Conservation (phyloP, 352 stramenopile genomes). For the Globisporangium heterothallicum region DNA sequence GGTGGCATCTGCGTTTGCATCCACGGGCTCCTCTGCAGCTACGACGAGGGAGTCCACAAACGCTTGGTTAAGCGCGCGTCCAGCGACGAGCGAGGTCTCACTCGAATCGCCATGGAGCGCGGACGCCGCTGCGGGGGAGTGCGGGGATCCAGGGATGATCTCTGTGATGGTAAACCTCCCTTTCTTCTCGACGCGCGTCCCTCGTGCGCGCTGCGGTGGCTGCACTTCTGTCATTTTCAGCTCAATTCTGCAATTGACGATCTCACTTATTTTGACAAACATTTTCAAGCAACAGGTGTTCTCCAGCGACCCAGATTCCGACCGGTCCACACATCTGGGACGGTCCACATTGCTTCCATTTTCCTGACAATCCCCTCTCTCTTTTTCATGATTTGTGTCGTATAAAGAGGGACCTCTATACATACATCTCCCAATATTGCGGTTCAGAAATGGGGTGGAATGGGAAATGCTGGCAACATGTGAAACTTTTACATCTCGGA, state of each 20-base stretch:
- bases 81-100: neutral
- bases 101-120: constrained; percentile 19
- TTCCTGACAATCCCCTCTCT: neutral
- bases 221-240: constrained; percentile 31
- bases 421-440: too few species aligned
- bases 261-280: constrained; percentile 1
- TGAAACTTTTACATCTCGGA: too few species aligned
- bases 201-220: constrained; percentile 18
- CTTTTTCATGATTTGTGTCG: too few species aligned
- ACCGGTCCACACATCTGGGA: neutral
- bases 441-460: too few species aligned
- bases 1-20: too few species aligned
- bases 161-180: constrained; percentile 83
- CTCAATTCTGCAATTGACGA: neutral
- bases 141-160: constrained; percentile 52
- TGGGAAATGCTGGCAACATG: too few species aligned
- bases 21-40: too few species aligned
- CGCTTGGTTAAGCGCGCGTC: neutral
- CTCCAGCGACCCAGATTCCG: too few species aligned
- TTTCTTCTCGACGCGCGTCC: constrained; percentile 60
- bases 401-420: too few species aligned
- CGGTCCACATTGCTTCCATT: too few species aligned
- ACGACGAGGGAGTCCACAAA: neutral
- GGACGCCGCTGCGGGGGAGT: constrained; percentile 20
- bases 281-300: neutral